Percentiles rank a stretch among this genome's conserved stretches.
phyloP scores from a whole-genome alignment of 2,329 filamentous ascomycete species.

The Ophiocordyceps sinensis region DNA sequence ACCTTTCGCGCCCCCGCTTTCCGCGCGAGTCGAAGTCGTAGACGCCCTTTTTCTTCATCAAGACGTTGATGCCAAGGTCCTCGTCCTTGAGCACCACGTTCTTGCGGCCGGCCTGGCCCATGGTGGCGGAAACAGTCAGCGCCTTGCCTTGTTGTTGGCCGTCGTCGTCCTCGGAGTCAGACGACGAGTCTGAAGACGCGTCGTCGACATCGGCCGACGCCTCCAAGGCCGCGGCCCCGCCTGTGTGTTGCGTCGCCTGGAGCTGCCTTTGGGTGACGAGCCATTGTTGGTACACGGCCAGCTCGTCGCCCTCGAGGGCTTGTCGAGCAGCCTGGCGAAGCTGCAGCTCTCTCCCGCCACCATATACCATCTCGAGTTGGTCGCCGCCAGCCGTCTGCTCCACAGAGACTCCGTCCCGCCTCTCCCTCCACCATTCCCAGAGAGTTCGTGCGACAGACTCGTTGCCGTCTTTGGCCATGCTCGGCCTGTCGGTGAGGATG shows the following conservation, averaged over 20 bases:
- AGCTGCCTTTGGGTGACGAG: conserved; percentile 77
- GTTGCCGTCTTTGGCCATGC: conserved; percentile 20
- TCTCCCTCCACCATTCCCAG: conserved; percentile 67
- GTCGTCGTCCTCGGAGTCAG: conserved; percentile 78
- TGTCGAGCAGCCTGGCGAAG: conserved; percentile 47
- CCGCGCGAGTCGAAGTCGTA: conserved; percentile 86
- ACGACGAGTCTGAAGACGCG: conserved; percentile 71
- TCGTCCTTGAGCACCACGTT: conserved; percentile 80
- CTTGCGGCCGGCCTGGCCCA: conserved; percentile 71
- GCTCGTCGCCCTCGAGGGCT: conserved; percentile 60
- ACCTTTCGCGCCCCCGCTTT: conserved; percentile 82
- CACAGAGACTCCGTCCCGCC: conserved; percentile 45
- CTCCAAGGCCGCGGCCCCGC: conserved; percentile 54
- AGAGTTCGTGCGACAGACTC: conserved; percentile 58
- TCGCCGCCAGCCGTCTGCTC: conserved; percentile 41
- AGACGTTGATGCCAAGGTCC: conserved; percentile 80
- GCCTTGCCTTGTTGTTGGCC: conserved; percentile 83
- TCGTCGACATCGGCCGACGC: conserved; percentile 65
- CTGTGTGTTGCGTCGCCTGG: conserved; percentile 62
- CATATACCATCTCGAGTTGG: conserved; percentile 51
- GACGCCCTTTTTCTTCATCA: conserved; percentile 78
- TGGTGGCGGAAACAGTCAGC: conserved; percentile 72
- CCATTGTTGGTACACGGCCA: conserved; percentile 79
- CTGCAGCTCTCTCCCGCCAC: conserved; percentile 46
- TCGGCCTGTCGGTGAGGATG: conserved; percentile 65